Base-by-base conservation (phyloP, 805 yeast species). In the Myxozyma lipomycoides region DNA sequence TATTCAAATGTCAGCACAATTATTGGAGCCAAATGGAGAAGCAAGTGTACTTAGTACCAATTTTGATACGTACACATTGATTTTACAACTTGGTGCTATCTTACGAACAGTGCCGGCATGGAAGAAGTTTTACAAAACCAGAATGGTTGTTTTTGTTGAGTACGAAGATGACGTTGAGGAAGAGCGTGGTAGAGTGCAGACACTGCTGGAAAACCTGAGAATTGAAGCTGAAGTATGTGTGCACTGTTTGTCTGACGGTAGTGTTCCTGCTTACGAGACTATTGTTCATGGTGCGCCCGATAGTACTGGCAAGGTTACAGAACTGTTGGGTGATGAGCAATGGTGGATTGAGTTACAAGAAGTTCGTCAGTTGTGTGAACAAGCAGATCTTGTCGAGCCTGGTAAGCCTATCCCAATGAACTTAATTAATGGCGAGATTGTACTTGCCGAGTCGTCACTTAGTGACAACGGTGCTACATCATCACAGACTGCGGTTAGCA, bases 31-130 rank as follows among this genome's bases (percentile, higher is more conserved):
- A 22, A 76, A 79, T 46, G 90, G 90, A 3, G 75, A 73, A 25
- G 78, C 78, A 48, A 79, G 84, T 17, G 82, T 85, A 1, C 64
- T 84, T 52, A 85, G 96, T 0, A 89, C 95, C 2, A 93, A 93
- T 63, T 89, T 93, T 64, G 99, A 93, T 67, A 93, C 99, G 0
- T 93, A 90, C 63, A 91, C 98, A 0, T 75, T 93, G 62, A 93
- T 93, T 57, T 71, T 95, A 51, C 99, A 93, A 64, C 72, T 93
- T 49, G 98, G 98, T 2, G 95, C 96, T 1, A 91, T 93, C 59
- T 71, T 93, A 51, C 81, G 86, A 9, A 90, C 98, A 0, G 98
- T 93, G 2, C 95, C 95, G 1, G 85, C 83, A 40, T 93, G 99
- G 99, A 82, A 86, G 57, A 74, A 74, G 43, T 81, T 84, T 0